Evolutionary conservation across 768 basidiomycete genomes (phyloP).

Genomic region (Trametopsis cervina): DNA sequence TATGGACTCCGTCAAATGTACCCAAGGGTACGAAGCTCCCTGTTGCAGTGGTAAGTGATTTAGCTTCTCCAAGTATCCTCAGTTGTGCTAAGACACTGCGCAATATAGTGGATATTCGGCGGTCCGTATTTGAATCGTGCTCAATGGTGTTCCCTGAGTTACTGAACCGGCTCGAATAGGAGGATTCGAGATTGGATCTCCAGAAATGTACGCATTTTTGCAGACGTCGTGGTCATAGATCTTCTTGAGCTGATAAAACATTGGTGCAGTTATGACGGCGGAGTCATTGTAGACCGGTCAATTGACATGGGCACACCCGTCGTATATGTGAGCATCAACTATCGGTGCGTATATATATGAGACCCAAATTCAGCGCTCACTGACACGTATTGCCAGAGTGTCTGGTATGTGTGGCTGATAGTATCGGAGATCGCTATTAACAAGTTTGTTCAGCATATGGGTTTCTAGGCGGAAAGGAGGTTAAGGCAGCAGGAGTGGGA

Average conservation of each 20-base stretch:
- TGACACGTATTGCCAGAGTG: not conserved
- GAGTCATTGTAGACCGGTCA: conserved; percentile 26
- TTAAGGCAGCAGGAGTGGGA: conserved; percentile 30
- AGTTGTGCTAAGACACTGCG: not conserved
- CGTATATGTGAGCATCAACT: conserved; percentile 51
- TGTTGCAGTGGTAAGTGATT: not conserved
- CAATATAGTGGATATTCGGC: not conserved
- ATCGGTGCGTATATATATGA: conserved; percentile 26
- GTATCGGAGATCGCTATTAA: not conserved
- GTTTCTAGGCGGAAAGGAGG: conserved; percentile 34
- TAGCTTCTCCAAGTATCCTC: no score
- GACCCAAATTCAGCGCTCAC: not conserved
- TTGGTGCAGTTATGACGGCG: conserved; percentile 9
- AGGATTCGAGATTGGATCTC: not conserved
- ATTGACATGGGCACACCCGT: conserved; percentile 37
- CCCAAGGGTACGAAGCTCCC: not conserved
- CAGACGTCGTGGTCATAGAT: no score
- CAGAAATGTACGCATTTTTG: not conserved
- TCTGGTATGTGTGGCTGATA: not conserved
- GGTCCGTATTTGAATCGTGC: not conserved
- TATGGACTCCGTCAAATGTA: not conserved
- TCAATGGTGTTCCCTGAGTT: not conserved
- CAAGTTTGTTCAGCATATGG: conserved; percentile 27
- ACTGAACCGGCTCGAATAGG: not conserved
- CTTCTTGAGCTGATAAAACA: no score